Conservation (phyloP, 768 basidiomycete species). For the Astraeus odoratus region DNA sequence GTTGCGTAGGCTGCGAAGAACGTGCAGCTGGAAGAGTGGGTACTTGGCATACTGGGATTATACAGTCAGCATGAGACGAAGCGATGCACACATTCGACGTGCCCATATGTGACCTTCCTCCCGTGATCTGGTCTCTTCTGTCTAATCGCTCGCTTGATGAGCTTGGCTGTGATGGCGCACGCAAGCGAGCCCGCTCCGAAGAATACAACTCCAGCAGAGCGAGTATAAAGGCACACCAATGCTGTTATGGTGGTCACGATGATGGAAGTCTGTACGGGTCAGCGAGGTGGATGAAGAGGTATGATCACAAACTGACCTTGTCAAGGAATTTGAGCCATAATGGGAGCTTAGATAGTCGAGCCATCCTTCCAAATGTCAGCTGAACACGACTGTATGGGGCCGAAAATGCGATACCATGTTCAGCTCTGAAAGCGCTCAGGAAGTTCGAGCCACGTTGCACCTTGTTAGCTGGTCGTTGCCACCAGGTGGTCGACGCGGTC, state of each 20-base stretch:
- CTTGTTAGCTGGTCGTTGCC: background rate
- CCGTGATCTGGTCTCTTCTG: constrained; percentile 53
- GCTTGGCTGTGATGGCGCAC: constrained; percentile 53
- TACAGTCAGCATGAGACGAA: background rate
- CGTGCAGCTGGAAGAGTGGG: constrained; percentile 65
- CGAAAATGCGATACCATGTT: too few species aligned
- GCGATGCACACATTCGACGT: constrained; percentile 12
- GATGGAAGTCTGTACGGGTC: constrained; percentile 43
- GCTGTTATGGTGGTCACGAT: constrained; percentile 50
- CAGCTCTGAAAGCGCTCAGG: too few species aligned
- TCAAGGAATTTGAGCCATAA: constrained; percentile 27
- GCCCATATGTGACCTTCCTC: constrained; percentile 65
- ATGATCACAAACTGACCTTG: constrained; percentile 28
- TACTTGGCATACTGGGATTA: constrained; percentile 76
- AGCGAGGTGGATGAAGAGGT: too few species aligned
- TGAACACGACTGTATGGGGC: too few species aligned
- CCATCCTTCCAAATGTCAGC: too few species aligned
- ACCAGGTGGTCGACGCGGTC: constrained; percentile 11
- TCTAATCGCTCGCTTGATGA: constrained; percentile 51
- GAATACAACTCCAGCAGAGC: constrained; percentile 55
- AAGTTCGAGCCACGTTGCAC: too few species aligned
- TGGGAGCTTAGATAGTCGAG: constrained; percentile 4
- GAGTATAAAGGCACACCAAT: constrained; percentile 46
- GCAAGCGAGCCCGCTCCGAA: constrained; percentile 50
- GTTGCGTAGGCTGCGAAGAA: constrained; percentile 57